These are phyloP conservation scores for Hypericum androsaemum DNA, from an alignment of 345 rosid genomes.

Conservation along the genomic window DNA sequence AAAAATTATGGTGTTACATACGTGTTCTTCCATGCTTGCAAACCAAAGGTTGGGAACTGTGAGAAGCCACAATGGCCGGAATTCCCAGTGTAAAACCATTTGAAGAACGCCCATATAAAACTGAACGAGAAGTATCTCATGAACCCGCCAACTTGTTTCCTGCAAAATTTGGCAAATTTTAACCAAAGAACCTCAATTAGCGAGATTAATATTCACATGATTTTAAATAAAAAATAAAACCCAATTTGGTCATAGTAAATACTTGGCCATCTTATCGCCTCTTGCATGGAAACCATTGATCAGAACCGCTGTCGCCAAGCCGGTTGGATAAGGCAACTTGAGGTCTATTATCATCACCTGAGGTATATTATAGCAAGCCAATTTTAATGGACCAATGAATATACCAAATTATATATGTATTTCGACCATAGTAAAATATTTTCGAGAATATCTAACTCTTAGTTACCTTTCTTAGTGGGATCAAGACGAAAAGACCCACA, in stretches of 20 bases:
- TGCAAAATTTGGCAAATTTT: background rate
- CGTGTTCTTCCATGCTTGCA: constrained; percentile 53
- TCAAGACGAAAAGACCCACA: background rate
- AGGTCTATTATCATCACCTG: constrained; percentile 1
- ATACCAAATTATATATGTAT: too few relatives aligned
- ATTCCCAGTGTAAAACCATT: constrained; percentile 8
- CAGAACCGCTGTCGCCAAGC: constrained; percentile 1
- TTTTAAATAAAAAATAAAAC: background rate
- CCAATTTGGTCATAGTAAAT: background rate
- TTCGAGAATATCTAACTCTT: background rate
- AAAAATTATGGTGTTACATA: too few relatives aligned
- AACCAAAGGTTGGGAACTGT: constrained; percentile 65
- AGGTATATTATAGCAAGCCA: background rate
- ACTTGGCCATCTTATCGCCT: constrained; percentile 5
- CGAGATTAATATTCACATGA: background rate
- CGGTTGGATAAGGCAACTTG: background rate
- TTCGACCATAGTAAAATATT: too few relatives aligned
- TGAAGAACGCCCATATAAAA: constrained; percentile 2
- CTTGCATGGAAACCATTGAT: constrained; percentile 4
- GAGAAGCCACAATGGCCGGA: constrained; percentile 23
- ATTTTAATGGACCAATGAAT: background rate
- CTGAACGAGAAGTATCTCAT: background rate
- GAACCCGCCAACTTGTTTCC: constrained; percentile 3
- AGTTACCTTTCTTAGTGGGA: constrained; percentile 4
- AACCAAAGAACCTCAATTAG: background rate